phyloP scores from a whole-genome alignment of 202 grass and related monocot species.

The Bolboschoenoplectus hybrid region DNA sequence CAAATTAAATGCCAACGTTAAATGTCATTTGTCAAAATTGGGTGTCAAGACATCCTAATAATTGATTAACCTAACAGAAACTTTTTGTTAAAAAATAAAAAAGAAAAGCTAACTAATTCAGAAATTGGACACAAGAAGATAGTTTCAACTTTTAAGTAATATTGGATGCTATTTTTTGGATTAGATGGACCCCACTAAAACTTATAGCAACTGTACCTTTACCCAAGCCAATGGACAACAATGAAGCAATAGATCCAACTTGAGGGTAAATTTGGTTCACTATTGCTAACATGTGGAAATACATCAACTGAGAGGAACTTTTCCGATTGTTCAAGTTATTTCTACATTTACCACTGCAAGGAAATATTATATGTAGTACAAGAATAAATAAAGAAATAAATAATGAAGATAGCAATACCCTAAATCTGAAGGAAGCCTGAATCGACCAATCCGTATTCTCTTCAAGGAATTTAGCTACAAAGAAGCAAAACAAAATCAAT shows the following conservation, averaged over 20 bases:
- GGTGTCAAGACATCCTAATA: no score
- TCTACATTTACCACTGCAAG: neutral
- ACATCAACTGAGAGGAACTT: neutral
- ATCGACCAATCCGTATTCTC: slow-evolving; percentile 74
- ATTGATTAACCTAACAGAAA: neutral
- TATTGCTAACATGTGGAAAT: neutral
- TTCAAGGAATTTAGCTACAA: slow-evolving; percentile 79
- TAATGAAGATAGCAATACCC: slow-evolving; percentile 55
- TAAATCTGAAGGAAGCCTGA: slow-evolving; percentile 84
- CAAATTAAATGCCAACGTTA: neutral
- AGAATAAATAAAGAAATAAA: neutral
- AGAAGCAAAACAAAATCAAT: slow-evolving; percentile 50
- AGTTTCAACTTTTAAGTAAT: neutral
- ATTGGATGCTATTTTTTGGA: neutral
- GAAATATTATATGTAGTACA: neutral
- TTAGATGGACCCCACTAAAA: neutral
- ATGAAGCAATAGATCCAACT: neutral
- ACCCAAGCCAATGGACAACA: neutral
- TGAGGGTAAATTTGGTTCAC: neutral
- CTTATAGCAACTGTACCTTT: neutral
- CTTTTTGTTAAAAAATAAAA: neutral
- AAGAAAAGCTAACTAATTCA: neutral
- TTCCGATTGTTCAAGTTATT: neutral
- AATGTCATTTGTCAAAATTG: slow-evolving; percentile 24
- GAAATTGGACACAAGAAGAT: neutral